A percentile compares a stretch with the other conserved stretches of the same genome.
Evolutionary conservation across 2,329 filamentous ascomycete genomes (phyloP).

Genomic region (Sclerotinia sclerotiorum): DNA sequence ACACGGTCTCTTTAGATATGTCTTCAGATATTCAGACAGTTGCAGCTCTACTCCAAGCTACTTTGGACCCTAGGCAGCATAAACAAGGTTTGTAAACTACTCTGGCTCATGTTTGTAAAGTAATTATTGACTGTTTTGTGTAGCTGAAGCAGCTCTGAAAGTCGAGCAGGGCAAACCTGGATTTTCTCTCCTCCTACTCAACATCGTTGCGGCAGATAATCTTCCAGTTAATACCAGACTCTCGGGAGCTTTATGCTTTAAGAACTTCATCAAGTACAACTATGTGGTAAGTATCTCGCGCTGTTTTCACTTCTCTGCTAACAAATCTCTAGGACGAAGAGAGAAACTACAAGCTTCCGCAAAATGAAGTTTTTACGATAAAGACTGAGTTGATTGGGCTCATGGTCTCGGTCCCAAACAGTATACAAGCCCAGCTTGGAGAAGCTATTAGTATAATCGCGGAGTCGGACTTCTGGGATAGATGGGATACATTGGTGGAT

Average conservation of each 20-base stretch:
- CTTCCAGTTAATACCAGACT: conserved; percentile 78
- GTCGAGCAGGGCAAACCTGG: conserved; percentile 78
- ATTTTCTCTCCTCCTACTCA: conserved; percentile 85
- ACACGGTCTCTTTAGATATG: conserved; percentile 47
- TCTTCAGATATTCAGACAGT: conserved; percentile 61
- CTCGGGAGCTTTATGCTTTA: conserved; percentile 90
- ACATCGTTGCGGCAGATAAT: conserved; percentile 77
- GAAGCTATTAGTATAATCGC: conserved; percentile 97
- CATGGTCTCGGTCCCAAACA: conserved; percentile 88
- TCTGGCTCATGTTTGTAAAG: conserved; percentile 35
- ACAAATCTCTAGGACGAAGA: conserved; percentile 68
- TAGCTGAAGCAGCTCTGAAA: conserved; percentile 80
- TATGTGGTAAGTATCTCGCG: conserved; percentile 67
- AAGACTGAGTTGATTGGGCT: conserved; percentile 93
- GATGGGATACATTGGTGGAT: conserved; percentile 94
- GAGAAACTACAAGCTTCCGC: conserved; percentile 84
- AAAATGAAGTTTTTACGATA: conserved; percentile 82
- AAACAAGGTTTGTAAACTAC: conserved; percentile 70
- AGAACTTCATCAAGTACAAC: conserved; percentile 94
- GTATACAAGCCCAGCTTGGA: conserved; percentile 89
- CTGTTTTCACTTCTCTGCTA: conserved; percentile 23
- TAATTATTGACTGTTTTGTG: conserved; percentile 27
- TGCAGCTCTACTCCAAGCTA: conserved; percentile 84
- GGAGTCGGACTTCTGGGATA: conserved; percentile 94
- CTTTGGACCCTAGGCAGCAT: conserved; percentile 81